These are phyloP conservation scores for Meira nashicola DNA, from an alignment of 1,284 basidiomycete species.

Conservation along the genomic window DNA sequence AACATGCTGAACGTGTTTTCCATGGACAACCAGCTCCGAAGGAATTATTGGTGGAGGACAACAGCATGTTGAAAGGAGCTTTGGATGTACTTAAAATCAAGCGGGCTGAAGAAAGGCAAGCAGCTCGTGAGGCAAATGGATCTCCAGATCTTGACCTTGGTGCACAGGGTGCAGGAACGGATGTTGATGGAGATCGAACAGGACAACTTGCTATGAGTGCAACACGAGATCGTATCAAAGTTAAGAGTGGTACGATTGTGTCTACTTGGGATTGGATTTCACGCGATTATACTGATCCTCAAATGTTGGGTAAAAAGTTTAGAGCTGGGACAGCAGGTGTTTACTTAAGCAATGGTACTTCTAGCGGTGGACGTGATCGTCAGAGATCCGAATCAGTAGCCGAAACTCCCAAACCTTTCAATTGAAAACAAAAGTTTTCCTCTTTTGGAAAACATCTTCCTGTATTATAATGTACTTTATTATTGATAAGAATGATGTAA, in stretches of 20 bases:
- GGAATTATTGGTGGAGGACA: slow-evolving; percentile 34
- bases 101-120: not conserved
- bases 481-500: too few species aligned
- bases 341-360: not conserved
- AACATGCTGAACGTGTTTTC: slow-evolving; percentile 47
- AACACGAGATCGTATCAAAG: not conserved
- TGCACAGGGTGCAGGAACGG: slow-evolving; percentile 27
- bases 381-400: too few species aligned
- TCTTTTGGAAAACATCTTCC: too few species aligned
- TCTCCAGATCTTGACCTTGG: slow-evolving; percentile 23
- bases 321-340: not conserved
- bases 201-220: not conserved
- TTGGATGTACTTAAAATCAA: slow-evolving; percentile 17
- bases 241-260: slow-evolving; percentile 28
- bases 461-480: too few species aligned
- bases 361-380: too few species aligned
- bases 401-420: too few species aligned
- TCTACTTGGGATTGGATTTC: slow-evolving; percentile 41
- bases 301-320: slow-evolving; percentile 25
- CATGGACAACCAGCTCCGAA: slow-evolving; percentile 42
- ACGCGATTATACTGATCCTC: slow-evolving; percentile 26
- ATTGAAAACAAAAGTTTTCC: too few species aligned
- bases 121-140: slow-evolving; percentile 29
- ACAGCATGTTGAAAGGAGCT: slow-evolving; percentile 33
- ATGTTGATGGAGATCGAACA: slow-evolving; percentile 14